These are phyloP conservation scores for Ophiocordyceps unilateralis DNA, from an alignment of 2,329 filamentous ascomycete species.

Conservation along the genomic window DNA sequence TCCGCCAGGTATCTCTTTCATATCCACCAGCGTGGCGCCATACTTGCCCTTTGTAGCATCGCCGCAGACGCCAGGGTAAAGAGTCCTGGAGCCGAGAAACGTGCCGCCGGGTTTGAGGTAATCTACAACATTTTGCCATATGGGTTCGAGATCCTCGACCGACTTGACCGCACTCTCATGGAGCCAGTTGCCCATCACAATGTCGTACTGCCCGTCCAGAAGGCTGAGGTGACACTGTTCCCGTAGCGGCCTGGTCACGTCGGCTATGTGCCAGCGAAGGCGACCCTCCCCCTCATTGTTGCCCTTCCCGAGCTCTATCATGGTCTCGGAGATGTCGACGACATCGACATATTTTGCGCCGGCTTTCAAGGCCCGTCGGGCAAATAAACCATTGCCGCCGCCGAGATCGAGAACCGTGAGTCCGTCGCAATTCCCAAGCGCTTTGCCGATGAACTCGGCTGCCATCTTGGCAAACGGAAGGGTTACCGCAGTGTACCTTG, in stretches of 20 bases:
- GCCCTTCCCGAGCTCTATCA: not conserved
- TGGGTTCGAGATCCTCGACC: not conserved
- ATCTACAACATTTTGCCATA: conserved; percentile 1
- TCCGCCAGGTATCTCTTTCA: not conserved
- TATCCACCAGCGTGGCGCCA: not conserved
- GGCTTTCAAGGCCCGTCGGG: conserved; percentile 1
- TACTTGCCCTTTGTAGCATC: not conserved
- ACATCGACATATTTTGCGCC: conserved; percentile 2
- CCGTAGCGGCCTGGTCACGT: not conserved
- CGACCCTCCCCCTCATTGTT: not conserved
- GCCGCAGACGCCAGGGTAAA: not conserved
- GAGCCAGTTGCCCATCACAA: conserved; percentile 4
- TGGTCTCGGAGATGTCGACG: conserved; percentile 1
- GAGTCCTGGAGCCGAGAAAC: conserved; percentile 1
- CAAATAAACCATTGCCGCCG: conserved; percentile 1
- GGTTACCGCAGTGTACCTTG: no score
- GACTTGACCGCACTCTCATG: not conserved
- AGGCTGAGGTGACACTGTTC: not conserved
- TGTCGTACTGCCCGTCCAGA: conserved; percentile 1
- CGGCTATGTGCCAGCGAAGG: not conserved
- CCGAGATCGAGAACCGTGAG: conserved; percentile 2
- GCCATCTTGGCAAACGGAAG: not conserved
- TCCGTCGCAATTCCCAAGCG: conserved; percentile 1
- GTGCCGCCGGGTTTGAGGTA: conserved; percentile 2
- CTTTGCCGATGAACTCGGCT: conserved; percentile 1